phyloP scores from a whole-genome alignment of 306 rosid species.

The Cicer yamashitae region DNA sequence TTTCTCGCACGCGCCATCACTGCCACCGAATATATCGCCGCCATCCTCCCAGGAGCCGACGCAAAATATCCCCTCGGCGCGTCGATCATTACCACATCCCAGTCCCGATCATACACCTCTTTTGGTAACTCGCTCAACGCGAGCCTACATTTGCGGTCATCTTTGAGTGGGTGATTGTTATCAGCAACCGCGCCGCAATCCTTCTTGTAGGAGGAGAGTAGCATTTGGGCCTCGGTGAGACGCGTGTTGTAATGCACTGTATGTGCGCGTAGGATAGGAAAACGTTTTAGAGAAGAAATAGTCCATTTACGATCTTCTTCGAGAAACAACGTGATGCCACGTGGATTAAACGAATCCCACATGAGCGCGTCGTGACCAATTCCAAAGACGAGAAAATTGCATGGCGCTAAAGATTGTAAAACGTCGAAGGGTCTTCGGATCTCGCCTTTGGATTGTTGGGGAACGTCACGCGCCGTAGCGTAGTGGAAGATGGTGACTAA shows the following conservation, averaged over 20 bases:
- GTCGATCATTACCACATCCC: slow-evolving; percentile 90
- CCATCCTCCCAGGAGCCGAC: slow-evolving; percentile 79
- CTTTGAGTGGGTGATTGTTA: slow-evolving; percentile 27
- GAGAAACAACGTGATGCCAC: slow-evolving; percentile 77
- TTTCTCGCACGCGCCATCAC: slow-evolving; percentile 80
- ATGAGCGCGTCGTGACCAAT: slow-evolving; percentile 84
- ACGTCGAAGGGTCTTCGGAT: slow-evolving; percentile 58
- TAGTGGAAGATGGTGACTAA: slow-evolving; percentile 75
- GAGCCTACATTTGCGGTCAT: slow-evolving; percentile 52
- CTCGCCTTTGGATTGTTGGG: slow-evolving; percentile 66
- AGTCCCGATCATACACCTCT: slow-evolving; percentile 67
- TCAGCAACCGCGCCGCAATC: slow-evolving; percentile 33
- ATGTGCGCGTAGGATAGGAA: slow-evolving; percentile 61
- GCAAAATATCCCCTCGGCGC: slow-evolving; percentile 75
- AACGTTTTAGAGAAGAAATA: slow-evolving; percentile 49
- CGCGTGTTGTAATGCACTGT: slow-evolving; percentile 62
- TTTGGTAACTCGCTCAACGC: slow-evolving; percentile 59
- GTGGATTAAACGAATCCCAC: slow-evolving; percentile 87
- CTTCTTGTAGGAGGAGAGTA: slow-evolving; percentile 53
- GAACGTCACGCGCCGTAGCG: slow-evolving; percentile 62
- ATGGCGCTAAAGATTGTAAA: slow-evolving; percentile 62
- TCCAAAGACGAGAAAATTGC: slow-evolving; percentile 85
- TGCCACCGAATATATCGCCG: slow-evolving; percentile 75
- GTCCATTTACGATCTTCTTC: slow-evolving; percentile 86
- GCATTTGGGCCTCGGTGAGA: slow-evolving; percentile 54